Evolutionary conservation across 768 basidiomycete genomes (phyloP).

Genomic region (Tricholoma sp.): DNA sequence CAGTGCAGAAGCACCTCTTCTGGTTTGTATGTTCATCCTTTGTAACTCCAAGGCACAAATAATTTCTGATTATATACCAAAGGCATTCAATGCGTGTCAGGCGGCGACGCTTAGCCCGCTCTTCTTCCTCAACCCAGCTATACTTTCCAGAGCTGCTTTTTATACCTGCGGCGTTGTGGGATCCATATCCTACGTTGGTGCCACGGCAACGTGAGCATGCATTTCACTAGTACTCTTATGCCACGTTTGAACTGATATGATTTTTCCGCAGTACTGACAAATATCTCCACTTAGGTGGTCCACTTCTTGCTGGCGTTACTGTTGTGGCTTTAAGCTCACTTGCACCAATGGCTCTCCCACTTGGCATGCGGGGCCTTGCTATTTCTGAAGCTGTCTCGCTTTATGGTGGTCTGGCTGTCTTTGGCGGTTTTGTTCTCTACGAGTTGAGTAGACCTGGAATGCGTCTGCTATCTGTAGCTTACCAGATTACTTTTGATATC

Average conservation of each 20-base stretch:
- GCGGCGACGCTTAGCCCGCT: conserved; percentile 82
- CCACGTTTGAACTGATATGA: background rate
- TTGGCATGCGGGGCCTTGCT: conserved; percentile 73
- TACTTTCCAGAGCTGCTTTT: conserved; percentile 81
- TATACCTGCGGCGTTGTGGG: conserved; percentile 89
- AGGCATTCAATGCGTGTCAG: conserved; percentile 86
- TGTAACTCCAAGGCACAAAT: background rate
- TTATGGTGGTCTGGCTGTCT: conserved; percentile 87
- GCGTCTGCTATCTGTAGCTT: background rate
- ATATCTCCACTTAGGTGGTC: conserved; percentile 83
- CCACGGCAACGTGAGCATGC: conserved; percentile 64
- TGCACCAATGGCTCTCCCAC: conserved; percentile 85
- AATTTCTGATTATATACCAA: background rate
- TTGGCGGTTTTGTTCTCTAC: conserved; percentile 81
- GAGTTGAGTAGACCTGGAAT: conserved; percentile 48
- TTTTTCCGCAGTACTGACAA: conserved; percentile 54
- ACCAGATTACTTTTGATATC: conserved; percentile 4
- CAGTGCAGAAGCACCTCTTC: conserved; percentile 71
- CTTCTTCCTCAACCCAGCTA: conserved; percentile 84
- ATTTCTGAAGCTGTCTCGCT: conserved; percentile 73
- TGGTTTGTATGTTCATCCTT: conserved; percentile 58
- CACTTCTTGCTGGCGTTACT: conserved; percentile 83
- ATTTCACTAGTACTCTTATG: conserved; percentile 2
- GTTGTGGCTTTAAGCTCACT: conserved; percentile 84
- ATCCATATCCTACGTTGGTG: conserved; percentile 80